Evolutionary conservation across 495 filamentous ascomycete genomes (phyloP).

Genomic region (Annulohypoxylon nitens): DNA sequence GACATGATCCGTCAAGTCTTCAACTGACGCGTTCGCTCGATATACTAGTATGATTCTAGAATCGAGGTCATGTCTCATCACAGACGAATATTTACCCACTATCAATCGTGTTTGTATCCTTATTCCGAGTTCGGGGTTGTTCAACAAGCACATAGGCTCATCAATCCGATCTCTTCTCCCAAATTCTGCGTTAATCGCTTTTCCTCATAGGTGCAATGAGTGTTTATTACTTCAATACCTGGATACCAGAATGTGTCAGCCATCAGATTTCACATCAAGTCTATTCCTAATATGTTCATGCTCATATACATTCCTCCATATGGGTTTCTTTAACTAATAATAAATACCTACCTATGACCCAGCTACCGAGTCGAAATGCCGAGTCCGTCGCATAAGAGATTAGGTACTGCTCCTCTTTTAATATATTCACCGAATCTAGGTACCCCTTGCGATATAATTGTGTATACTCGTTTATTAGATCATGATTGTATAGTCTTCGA

Average conservation of each 20-base stretch:
- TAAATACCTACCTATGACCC: background rate
- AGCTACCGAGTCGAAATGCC: background rate
- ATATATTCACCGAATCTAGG: background rate
- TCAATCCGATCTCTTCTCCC: background rate
- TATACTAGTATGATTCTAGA: background rate
- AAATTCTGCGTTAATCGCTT: background rate
- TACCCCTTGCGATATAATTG: background rate
- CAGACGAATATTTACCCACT: background rate
- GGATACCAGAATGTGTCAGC: too few relatives aligned
- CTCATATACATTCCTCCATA: background rate
- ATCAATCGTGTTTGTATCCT: background rate
- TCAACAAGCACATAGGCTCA: background rate
- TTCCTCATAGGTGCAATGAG: background rate
- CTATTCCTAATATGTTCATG: background rate
- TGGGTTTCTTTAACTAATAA: too few relatives aligned
- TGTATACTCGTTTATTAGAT: background rate
- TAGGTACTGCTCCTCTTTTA: too few relatives aligned
- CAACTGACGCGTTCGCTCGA: background rate
- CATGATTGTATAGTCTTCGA: background rate
- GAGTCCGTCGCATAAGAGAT: background rate
- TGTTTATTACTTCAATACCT: background rate
- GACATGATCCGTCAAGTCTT: background rate
- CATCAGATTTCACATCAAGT: too few relatives aligned
- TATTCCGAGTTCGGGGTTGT: background rate
- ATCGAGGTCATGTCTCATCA: background rate